Evolutionary conservation across 768 basidiomycete species (phyloP).

Genomic region (Tulasnella sp.): DNA sequence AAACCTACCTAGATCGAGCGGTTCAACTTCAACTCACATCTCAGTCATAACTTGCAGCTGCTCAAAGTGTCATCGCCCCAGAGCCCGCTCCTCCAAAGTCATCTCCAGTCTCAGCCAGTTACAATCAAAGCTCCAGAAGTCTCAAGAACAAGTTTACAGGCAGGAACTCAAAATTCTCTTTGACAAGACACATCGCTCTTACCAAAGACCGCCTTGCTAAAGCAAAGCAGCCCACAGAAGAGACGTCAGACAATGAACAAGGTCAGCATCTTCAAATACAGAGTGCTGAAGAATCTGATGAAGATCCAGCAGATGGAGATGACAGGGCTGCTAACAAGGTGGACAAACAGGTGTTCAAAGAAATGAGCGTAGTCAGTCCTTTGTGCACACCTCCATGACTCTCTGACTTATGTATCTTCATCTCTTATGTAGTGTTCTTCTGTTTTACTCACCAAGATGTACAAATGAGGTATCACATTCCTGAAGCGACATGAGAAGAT

Average conservation of each 20-base stretch:
- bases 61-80: neutral
- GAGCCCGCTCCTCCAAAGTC: neutral
- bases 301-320: no score
- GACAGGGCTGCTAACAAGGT: neutral
- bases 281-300: no score
- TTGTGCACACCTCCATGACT: neutral
- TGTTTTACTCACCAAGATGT: constrained; percentile 5
- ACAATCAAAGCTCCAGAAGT: constrained; percentile 7
- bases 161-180: constrained; percentile 5
- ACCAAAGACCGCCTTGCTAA: neutral
- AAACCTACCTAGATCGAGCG: constrained; percentile 4
- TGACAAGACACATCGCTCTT: constrained; percentile 6
- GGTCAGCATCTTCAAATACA: no score
- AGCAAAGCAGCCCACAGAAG: neutral
- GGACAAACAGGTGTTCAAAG: constrained; percentile 2
- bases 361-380: neutral
- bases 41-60: neutral
- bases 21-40: constrained; percentile 10
- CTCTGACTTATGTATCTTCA: neutral
- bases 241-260: no score
- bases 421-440: neutral
- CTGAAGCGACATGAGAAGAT: constrained; percentile 12
- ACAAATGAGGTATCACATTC: constrained; percentile 8
- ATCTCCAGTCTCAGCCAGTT: neutral
- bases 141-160: constrained; percentile 10